phyloP scores from a whole-genome alignment of 352 stramenopile species.

The Globisporangium yorkense region DNA sequence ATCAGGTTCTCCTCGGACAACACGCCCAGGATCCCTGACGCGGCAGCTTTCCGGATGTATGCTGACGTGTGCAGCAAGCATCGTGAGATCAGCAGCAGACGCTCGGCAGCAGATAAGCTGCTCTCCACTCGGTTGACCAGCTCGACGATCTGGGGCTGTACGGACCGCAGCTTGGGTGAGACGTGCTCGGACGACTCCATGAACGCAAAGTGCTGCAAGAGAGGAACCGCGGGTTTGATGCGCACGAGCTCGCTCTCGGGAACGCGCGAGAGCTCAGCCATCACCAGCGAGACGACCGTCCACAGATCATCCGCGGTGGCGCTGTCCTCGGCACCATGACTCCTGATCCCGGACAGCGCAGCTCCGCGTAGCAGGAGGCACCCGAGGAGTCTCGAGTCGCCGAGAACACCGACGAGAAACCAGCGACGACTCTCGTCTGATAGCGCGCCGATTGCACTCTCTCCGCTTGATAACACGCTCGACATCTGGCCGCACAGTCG shows the following conservation, averaged over 20 bases:
- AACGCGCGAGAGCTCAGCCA: constrained; percentile 15
- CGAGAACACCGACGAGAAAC: constrained; percentile 21
- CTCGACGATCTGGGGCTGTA: constrained; percentile 30
- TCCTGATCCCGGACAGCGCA: constrained; percentile 1
- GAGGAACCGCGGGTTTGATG: constrained; percentile 25
- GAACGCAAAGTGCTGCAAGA: constrained; percentile 60
- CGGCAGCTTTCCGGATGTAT: constrained; percentile 42
- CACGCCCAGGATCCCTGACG: constrained; percentile 29
- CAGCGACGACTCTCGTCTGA: constrained; percentile 6
- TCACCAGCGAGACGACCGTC: constrained; percentile 19
- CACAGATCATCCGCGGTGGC: constrained; percentile 17
- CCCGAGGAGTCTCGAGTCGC: constrained; percentile 19
- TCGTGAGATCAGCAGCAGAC: constrained; percentile 30
- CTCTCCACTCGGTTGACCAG: constrained; percentile 40
- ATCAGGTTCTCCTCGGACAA: constrained; percentile 14
- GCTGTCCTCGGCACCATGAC: not conserved
- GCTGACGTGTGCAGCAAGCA: constrained; percentile 45
- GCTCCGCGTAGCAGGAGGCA: constrained; percentile 20
- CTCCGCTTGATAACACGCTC: constrained; percentile 10
- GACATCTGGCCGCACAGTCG: constrained; percentile 15
- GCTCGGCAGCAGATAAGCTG: constrained; percentile 9
- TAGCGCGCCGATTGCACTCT: constrained; percentile 2
- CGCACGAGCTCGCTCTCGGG: constrained; percentile 15
- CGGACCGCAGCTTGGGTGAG: constrained; percentile 14
- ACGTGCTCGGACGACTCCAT: constrained; percentile 23